These are phyloP conservation scores for Lactifluus piperatus DNA, from an alignment of 768 basidiomycete genomes.

Conservation along the genomic window DNA sequence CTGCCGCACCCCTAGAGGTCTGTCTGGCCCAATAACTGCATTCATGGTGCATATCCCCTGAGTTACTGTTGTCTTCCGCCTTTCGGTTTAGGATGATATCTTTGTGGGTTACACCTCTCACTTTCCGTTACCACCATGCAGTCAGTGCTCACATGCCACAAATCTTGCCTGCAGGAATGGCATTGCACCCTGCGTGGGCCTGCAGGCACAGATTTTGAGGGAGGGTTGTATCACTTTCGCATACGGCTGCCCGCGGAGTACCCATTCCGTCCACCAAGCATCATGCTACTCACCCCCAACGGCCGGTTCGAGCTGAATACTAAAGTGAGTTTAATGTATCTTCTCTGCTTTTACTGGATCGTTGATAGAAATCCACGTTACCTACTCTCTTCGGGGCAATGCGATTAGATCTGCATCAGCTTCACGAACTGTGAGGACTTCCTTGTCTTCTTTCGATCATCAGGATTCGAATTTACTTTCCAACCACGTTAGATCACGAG, in stretches of 20 bases:
- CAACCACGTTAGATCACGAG: slow-evolving; percentile 63
- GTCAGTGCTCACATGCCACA: slow-evolving; percentile 5
- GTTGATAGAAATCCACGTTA: background rate
- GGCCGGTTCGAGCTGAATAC: slow-evolving; percentile 96
- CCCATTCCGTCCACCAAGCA: slow-evolving; percentile 91
- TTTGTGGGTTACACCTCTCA: slow-evolving; percentile 47
- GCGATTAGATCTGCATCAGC: slow-evolving; percentile 75
- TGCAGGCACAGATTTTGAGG: slow-evolving; percentile 82
- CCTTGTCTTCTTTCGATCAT: slow-evolving; percentile 14
- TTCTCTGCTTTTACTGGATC: background rate
- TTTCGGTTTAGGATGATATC: slow-evolving; percentile 60
- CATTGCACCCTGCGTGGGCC: slow-evolving; percentile 95
- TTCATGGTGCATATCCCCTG: background rate
- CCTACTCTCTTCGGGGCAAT: background rate
- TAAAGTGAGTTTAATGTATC: slow-evolving; percentile 49
- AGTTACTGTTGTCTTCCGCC: background rate
- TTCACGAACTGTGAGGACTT: slow-evolving; percentile 72
- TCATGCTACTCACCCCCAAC: slow-evolving; percentile 93
- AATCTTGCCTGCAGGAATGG: slow-evolving; percentile 57
- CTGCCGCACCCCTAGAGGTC: slow-evolving; percentile 75
- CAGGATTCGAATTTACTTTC: slow-evolving; percentile 13
- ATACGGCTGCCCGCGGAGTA: slow-evolving; percentile 88
- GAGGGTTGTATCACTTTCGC: slow-evolving; percentile 93
- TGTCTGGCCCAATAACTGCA: slow-evolving; percentile 6
- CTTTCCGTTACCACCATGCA: background rate